Evolutionary conservation across 371 early-diverging fungal genomes (phyloP), one percentile per base, ranked within the genome.

Genomic region (Syncephalastrum sp.): DNA sequence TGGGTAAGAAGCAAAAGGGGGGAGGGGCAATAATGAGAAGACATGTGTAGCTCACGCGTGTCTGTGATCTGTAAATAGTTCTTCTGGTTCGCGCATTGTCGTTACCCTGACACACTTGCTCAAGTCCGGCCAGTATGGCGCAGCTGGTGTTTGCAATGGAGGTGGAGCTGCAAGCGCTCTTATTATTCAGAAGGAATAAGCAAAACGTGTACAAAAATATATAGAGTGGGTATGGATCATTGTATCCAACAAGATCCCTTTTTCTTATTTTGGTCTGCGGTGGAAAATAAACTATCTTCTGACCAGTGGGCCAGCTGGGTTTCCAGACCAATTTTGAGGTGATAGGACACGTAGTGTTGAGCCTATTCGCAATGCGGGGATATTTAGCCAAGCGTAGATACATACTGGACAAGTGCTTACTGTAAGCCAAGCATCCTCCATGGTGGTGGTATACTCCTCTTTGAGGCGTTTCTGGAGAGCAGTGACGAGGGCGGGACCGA

Each of bases 91-190:
- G 12, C 83, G 97, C 58, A 91, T 97, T 53, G 68, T 97, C 15
- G 93, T 92, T 29, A 95, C 95, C 1, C 75, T 96, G 50, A 81
- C 90, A 27, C 88, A 89, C 61, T 79, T 91, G 7, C 82, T 97
- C 65, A 83, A 90, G 64, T 58, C 81, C 5, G 91, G 89, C 42
- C 84, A 93, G 75, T 83, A 84, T 56, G 95, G 95, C 59, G 86
- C 86, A 52, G 95, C 95, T 29, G 87, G 88, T 25, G 87, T 95
- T 56, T 95, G 96, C 79, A 95, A 95, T 63, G 96, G 96, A 57
- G 95, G 95, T 59, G 96, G 96, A 63, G 95, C 90, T 58, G 96
- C 96, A 41, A 85, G 87, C 53, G 79, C 95, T 5, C 70, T 96
- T 17, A 76, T 95, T 42, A 87, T 96, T 62, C 88, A 95, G 69